These are phyloP conservation scores for Dactylorhiza incarnata DNA, from an alignment of 106 monocot genomes.

Conservation along the genomic window DNA sequence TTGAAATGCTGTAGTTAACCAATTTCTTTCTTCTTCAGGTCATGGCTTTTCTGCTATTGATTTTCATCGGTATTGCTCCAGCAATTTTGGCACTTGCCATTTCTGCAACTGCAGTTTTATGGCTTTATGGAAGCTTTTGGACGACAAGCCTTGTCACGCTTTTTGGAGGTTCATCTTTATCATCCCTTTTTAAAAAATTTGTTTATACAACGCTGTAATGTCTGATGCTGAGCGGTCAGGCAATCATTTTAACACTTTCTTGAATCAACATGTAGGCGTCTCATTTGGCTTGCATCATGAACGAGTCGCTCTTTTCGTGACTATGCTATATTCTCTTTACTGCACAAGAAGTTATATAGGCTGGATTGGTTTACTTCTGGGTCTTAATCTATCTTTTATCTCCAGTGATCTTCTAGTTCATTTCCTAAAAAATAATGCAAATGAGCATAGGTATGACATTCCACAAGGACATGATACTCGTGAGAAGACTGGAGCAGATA, in stretches of 20 bases:
- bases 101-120: constrained; percentile 39
- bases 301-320: constrained; percentile 55
- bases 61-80: constrained; percentile 57
- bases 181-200: background rate
- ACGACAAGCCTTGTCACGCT: constrained; percentile 51
- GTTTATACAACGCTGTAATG: background rate
- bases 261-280: constrained; percentile 33
- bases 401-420: constrained; percentile 73
- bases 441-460: constrained; percentile 34
- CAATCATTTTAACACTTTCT: constrained; percentile 2
- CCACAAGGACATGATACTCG: constrained; percentile 23
- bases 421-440: constrained; percentile 51
- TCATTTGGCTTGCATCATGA: constrained; percentile 60
- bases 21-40: constrained; percentile 35
- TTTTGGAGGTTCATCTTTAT: constrained; percentile 49
- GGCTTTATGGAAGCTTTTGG: constrained; percentile 93
- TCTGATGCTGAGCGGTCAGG: background rate
- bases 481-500: constrained; percentile 16
- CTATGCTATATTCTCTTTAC: constrained; percentile 68
- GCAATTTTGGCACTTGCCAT: constrained; percentile 41
- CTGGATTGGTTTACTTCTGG: constrained; percentile 79
- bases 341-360: constrained; percentile 72
- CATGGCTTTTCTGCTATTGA: constrained; percentile 26
- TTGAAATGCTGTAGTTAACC: background rate
- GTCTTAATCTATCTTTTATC: constrained; percentile 77